Evolutionary conservation across 2,329 filamentous ascomycete genomes (phyloP).

Genomic region (Nigrospora oryzae): DNA sequence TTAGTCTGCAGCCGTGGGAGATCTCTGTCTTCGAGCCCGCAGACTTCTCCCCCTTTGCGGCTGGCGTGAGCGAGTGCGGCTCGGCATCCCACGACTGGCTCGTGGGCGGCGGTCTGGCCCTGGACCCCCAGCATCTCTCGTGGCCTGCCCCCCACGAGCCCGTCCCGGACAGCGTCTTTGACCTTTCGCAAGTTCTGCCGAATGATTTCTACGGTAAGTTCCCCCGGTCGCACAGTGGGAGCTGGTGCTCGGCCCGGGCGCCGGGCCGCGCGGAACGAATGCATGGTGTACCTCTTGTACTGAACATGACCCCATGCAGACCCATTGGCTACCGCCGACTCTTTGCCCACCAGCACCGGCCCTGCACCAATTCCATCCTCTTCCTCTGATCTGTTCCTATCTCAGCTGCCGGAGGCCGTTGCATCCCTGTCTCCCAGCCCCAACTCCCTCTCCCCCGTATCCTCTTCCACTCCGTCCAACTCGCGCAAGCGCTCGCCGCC

Average conservation of each 20-base stretch:
- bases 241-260: too few species aligned
- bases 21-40: conserved; percentile 7
- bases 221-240: too few species aligned
- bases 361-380: neutral
- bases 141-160: conserved; percentile 2
- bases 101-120: conserved; percentile 16
- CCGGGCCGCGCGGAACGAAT: neutral
- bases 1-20: conserved; percentile 10
- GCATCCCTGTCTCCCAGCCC: neutral
- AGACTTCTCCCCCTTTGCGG: conserved; percentile 6
- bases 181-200: conserved; percentile 5
- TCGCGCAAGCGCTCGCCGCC: conserved; percentile 11
- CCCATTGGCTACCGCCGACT: conserved; percentile 10
- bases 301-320: conserved; percentile 8
- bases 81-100: conserved; percentile 5
- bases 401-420: neutral
- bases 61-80: conserved; percentile 1
- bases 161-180: conserved; percentile 3
- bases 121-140: conserved; percentile 8
- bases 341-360: conserved; percentile 1
- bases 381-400: neutral
- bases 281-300: neutral
- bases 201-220: conserved; percentile 5
- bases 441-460: neutral
- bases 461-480: neutral